Evolutionary conservation across 2,329 filamentous ascomycete species (phyloP).

Genomic region (Alternaria sp.): DNA sequence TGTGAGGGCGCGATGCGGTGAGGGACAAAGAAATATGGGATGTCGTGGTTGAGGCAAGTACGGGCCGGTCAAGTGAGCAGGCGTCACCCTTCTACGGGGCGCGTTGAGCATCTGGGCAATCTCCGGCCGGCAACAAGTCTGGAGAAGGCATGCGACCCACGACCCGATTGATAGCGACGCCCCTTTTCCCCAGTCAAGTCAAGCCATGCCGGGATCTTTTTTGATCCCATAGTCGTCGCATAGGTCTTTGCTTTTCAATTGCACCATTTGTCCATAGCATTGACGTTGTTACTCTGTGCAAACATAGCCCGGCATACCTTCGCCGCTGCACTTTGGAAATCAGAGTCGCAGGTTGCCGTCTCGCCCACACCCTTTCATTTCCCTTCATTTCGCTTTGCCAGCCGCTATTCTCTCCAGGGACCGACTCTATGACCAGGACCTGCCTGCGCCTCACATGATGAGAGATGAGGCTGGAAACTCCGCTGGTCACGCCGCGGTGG

Average conservation of each 20-base stretch:
- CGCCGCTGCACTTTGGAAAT: conserved; percentile 14
- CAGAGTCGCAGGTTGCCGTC: conserved; percentile 25
- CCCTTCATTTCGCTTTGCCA: conserved; percentile 41
- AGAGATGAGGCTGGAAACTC: conserved; percentile 43
- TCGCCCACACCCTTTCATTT: conserved; percentile 40
- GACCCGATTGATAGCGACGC: conserved; percentile 25
- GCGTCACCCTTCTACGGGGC: conserved; percentile 29
- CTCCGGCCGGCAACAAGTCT: conserved; percentile 26
- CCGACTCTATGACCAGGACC: conserved; percentile 41
- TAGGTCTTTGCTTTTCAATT: conserved; percentile 26
- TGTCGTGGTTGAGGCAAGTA: conserved; percentile 16
- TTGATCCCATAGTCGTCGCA: conserved; percentile 20
- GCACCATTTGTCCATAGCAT: conserved; percentile 21
- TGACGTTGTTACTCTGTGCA: conserved; percentile 20
- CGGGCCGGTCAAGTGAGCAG: conserved; percentile 31
- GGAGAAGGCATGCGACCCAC: conserved; percentile 24
- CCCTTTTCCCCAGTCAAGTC: conserved; percentile 30
- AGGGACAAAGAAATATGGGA: not conserved
- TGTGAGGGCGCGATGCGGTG: not conserved
- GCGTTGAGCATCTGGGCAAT: conserved; percentile 24
- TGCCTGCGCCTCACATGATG: conserved; percentile 32
- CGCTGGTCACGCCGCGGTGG: conserved; percentile 30
- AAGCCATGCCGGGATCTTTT: conserved; percentile 18
- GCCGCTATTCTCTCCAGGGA: conserved; percentile 35
- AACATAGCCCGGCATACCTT: conserved; percentile 13